phyloP scores from a whole-genome alignment of 768 basidiomycete genomes.

The Asterophora lycoperdoides region DNA sequence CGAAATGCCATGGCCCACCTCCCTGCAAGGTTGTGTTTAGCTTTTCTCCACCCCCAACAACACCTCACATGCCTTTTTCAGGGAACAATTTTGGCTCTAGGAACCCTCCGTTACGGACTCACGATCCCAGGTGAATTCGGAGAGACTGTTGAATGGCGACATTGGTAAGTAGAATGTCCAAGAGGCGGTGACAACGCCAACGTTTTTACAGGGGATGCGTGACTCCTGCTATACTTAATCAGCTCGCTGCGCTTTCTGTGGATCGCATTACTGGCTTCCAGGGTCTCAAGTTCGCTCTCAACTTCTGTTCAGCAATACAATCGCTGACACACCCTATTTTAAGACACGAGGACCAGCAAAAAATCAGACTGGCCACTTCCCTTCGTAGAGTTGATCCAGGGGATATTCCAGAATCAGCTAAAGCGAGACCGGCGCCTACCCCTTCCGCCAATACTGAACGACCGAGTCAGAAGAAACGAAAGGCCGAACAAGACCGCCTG shows the following conservation, averaged over 20 bases:
- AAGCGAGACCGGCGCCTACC: slow-evolving; percentile 5
- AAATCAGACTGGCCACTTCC: slow-evolving; percentile 56
- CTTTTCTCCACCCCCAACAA: background rate
- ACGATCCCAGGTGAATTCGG: slow-evolving; percentile 42
- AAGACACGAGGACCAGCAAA: slow-evolving; percentile 59
- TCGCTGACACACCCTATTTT: background rate
- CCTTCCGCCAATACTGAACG: slow-evolving; percentile 10
- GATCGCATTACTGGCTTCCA: slow-evolving; percentile 47
- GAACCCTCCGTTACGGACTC: slow-evolving; percentile 63
- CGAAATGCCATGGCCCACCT: slow-evolving; percentile 61
- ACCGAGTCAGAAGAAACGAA: slow-evolving; percentile 43
- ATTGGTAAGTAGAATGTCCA: slow-evolving; percentile 49
- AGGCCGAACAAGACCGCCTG: slow-evolving; percentile 23
- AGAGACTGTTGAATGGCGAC: slow-evolving; percentile 70
- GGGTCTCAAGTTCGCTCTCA: slow-evolving; percentile 34
- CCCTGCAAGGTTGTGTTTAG: slow-evolving; percentile 46
- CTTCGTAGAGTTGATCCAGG: slow-evolving; percentile 48
- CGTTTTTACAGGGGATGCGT: slow-evolving; percentile 60
- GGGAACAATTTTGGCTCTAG: slow-evolving; percentile 49
- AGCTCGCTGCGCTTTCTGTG: slow-evolving; percentile 41
- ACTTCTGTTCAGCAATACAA: background rate
- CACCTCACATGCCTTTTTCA: slow-evolving; percentile 11
- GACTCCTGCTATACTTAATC: slow-evolving; percentile 48
- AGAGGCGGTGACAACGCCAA: slow-evolving; percentile 1
- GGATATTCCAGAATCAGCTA: slow-evolving; percentile 52